Evolutionary conservation across 306 rosid species (phyloP), one percentile per base, ranked within the genome.

Genomic region (Cicer yamashitae): DNA sequence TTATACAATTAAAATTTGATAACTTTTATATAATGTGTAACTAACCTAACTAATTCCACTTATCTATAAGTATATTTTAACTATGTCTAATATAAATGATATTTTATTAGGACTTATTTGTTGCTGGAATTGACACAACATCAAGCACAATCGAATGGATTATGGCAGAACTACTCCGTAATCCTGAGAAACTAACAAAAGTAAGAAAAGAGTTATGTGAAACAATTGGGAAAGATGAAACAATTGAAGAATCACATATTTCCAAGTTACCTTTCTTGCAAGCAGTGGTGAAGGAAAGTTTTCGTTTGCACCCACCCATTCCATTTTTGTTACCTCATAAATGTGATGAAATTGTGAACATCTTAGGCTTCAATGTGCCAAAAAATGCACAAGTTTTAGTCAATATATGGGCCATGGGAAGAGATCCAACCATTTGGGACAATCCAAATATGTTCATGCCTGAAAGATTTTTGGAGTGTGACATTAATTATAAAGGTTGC

Each of bases 391-490:
- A 77, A 43, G 7, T 85, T 0, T 1, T 85, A 0, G 63, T 82
- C 0, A 85, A 85, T 25, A 69, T 71, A 6, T 85, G 88, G 88
- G 81, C 77, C 6, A 85, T 82, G 18, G 88, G 88, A 59, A 40
- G 84, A 63, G 86, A 85, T 9, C 41, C 84, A 6, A 72, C 22
- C 2, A 56, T 74, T 7, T 85, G 83, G 88, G 0, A 54, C n/a
- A 60, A 78, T 40, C 75, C 88, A 52, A 43, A 61, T 15, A 0
- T 0, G 13, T 85, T 85, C 25, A 3, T 37, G 12, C 88, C 85
- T 0, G 83, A 84, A 56, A 73, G 69, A 10, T 73, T 59, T 73
- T 73, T 59, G 47, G 77, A 59, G 15, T 5, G 37, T 45, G 69
- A 73, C 6, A 45, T 46, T n/a, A 46, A 45, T 46, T 73, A 43